Base-by-base conservation (phyloP, 768 basidiomycete genomes). In the Porpolomopsis calyptriformis region DNA sequence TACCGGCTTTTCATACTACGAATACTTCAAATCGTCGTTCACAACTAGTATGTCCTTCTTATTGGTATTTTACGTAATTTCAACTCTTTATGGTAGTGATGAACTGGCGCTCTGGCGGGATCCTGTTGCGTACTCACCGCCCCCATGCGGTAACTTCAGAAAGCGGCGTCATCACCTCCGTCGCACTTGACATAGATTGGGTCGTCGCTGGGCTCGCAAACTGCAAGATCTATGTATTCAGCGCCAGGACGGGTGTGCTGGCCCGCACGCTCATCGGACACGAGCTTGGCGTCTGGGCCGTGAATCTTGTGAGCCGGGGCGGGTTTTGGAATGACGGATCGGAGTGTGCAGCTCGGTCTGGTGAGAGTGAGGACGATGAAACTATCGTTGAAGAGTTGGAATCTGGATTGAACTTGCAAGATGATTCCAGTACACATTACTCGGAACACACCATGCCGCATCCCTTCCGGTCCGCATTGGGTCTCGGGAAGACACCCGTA, bases 191-290 rank as follows among this genome's bases (percentile, higher is more conserved):
- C 62, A 62, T 70, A 10, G 76, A 85, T 37, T 88, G 82, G 74
- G 78, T 97, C 56, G 82, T 94, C 37, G 82, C 92, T 16, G 92
- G 89, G 1, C 82, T 96, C 53, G 85, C 87, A 7, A 93, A 85
- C 59, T 74, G 76, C 52, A 79, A 80, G 50, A 83, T 97, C 38
- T 85, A 90, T 55, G 71, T 97, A 8, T 97, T 90, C 65, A 82
- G 82, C 51, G 80, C 86, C 1, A 67, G 64, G 33, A 85, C 84
- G 0, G 93, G 93, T 0, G 74, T 82, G 1, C 76, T 86, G 41
- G 73, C 74, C 34, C 73, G 84, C 43, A 87, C 86, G 0, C 75
- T 98, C 1, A 69, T 77, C 7, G 93, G 93, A 0, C 93, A 96
- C 60, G 80, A 83, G 12, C 65, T 73, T 18, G 93, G 93, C n/a